phyloP scores from a whole-genome alignment of 1,284 basidiomycete genomes.

The Pyrrhoderma noxium region DNA sequence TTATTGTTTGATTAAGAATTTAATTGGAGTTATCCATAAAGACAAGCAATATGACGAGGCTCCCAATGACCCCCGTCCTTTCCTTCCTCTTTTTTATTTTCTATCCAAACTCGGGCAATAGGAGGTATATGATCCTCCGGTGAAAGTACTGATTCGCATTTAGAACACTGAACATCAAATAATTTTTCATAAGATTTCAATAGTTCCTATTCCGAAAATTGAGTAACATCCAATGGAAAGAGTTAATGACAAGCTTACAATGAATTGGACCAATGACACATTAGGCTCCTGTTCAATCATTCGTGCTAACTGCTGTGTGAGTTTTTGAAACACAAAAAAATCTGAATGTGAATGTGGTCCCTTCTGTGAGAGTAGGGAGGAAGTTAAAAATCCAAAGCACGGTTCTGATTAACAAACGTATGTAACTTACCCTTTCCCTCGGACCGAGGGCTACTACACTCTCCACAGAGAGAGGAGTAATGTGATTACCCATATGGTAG shows the following conservation, averaged over 20 bases:
- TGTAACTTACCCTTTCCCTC: constrained; percentile 48
- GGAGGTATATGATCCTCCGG: constrained; percentile 63
- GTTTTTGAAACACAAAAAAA: constrained; percentile 51
- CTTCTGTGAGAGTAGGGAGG: constrained; percentile 36
- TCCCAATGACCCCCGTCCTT: constrained; percentile 38
- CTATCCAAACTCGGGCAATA: constrained; percentile 54
- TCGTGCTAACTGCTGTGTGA: constrained; percentile 57
- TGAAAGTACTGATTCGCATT: constrained; percentile 56
- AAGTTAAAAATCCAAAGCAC: constrained; percentile 9
- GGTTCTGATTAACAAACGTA: too few relatives aligned
- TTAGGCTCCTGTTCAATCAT: constrained; percentile 48
- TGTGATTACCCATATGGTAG: constrained; percentile 23
- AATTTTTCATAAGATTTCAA: constrained; percentile 10
- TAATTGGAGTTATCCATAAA: constrained; percentile 22
- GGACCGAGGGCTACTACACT: constrained; percentile 58
- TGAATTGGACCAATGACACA: constrained; percentile 41
- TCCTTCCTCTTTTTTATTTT: constrained; percentile 21
- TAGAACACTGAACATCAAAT: constrained; percentile 40
- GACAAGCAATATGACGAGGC: constrained; percentile 46
- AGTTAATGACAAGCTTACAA: constrained; percentile 30
- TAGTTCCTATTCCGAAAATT: constrained; percentile 1
- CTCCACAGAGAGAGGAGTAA: constrained; percentile 39
- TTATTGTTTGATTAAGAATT: background rate
- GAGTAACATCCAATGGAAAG: background rate
- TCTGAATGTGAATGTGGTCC: constrained; percentile 60